These are phyloP conservation scores for Coemansia sp. DNA, from an alignment of 192 early-diverging fungal species.

Conservation along the genomic window DNA sequence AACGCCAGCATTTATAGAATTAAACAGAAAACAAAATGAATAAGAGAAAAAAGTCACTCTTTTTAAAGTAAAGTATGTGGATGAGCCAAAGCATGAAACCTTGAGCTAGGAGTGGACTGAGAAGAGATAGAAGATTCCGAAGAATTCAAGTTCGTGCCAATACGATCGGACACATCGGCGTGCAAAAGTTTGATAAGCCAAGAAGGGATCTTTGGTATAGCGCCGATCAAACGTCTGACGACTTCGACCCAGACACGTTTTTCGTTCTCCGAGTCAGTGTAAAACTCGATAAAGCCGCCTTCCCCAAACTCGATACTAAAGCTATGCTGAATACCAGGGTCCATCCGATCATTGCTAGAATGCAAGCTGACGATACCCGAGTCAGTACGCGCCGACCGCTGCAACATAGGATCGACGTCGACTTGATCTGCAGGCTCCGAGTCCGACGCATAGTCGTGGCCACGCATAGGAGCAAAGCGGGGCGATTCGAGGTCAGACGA, in stretches of 20 bases:
- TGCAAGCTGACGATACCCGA: conserved; percentile 45
- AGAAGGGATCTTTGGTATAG: conserved; percentile 55
- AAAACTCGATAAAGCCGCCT: conserved; percentile 55
- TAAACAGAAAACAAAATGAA: neutral
- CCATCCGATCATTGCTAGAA: conserved; percentile 15
- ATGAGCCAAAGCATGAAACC: conserved; percentile 40
- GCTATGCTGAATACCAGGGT: conserved; percentile 57
- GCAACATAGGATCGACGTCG: conserved; percentile 49
- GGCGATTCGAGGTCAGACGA: conserved; percentile 50
- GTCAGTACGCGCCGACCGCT: conserved; percentile 22
- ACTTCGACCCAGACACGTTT: conserved; percentile 58
- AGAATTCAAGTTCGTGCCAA: conserved; percentile 9
- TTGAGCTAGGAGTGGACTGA: conserved; percentile 36
- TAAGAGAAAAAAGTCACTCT: neutral
- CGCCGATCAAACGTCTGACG: conserved; percentile 41
- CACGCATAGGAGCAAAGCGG: conserved; percentile 20
- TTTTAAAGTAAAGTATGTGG: conserved; percentile 23
- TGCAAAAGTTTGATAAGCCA: conserved; percentile 60
- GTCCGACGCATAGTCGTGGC: conserved; percentile 52
- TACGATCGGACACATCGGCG: conserved; percentile 49
- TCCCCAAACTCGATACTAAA: conserved; percentile 59
- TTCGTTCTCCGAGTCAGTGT: conserved; percentile 47
- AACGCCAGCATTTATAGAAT: neutral
- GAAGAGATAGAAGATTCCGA: conserved; percentile 40
- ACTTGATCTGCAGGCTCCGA: conserved; percentile 49